Base-by-base conservation (phyloP, 805 yeast species). In the Wickerhamiella parazyma region DNA sequence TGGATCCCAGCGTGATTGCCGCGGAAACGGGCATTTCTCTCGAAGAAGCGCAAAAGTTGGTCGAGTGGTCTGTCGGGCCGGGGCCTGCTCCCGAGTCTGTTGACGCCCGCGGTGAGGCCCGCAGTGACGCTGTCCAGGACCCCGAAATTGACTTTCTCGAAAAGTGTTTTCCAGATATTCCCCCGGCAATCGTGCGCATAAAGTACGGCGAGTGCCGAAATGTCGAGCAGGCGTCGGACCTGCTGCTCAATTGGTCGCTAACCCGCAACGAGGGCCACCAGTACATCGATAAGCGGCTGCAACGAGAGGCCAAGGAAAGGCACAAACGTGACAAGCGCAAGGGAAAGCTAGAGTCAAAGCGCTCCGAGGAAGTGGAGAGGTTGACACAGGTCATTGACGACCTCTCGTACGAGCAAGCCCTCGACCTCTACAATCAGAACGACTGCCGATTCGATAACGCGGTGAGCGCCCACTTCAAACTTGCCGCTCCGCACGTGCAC, bases 191-290 rank as follows among this genome's bases (percentile, higher is more conserved):
- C 1, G 26, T 42, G 6, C 24, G 26, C 6, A 24, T 28, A 9
- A 41, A 39, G 11, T 34, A 45, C 20, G 26, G 25, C 17, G 17
- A 20, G 18, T 18, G 38, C 9, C 25, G 37, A 11, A 48, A 48
- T 16, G 17, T 43, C 3, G 48, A 45, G 11, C 38, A 35, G 38
- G 48, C 50, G 10, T 42, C 48, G 2, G 50, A 48, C 16, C 14
- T 39, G n/a, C 42, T 48, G 24, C 39, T 48, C 7, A 48, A 48
- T 17, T 43, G 40, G 33, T 38, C 31, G 4, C 37, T 41, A 3
- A 7, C 42, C 6, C 31, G 39, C 24, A 31, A 33, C 37, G 50
- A 41, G 24, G 9, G 34, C 33, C 10, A 24, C 16, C 46, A 39
- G 25, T 39, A 24, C 26, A 22, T 45, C 21, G 48, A 41, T 24